Conservation (phyloP, 2,329 filamentous ascomycete genomes). For the Meredithiella fracta region DNA sequence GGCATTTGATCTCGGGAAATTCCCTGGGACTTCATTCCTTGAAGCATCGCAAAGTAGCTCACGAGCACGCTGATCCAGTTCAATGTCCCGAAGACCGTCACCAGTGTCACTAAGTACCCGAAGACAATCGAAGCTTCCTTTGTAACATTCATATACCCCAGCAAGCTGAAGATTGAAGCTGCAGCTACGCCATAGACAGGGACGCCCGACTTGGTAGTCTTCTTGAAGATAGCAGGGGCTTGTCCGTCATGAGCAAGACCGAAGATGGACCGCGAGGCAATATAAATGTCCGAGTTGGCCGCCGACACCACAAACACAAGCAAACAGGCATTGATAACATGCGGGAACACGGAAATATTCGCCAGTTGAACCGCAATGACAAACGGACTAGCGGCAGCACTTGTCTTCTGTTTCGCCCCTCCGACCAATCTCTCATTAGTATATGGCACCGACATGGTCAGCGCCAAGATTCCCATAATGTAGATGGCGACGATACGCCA, state of each 20-base stretch:
- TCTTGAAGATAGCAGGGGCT: slow-evolving; percentile 23
- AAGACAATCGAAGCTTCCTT: slow-evolving; percentile 24
- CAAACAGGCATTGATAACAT: slow-evolving; percentile 17
- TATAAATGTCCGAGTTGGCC: slow-evolving; percentile 19
- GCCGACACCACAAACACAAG: slow-evolving; percentile 16
- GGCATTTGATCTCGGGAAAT: slow-evolving; percentile 22
- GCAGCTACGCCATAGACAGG: slow-evolving; percentile 24
- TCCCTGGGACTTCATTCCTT: slow-evolving; percentile 23
- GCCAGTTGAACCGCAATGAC: slow-evolving; percentile 17
- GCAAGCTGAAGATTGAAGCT: slow-evolving; percentile 22
- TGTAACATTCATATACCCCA: slow-evolving; percentile 27
- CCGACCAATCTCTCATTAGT: slow-evolving; percentile 15
- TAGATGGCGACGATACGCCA: slow-evolving; percentile 19
- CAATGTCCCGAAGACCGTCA: slow-evolving; percentile 27
- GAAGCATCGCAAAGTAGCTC: slow-evolving; percentile 24
- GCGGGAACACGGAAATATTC: slow-evolving; percentile 15
- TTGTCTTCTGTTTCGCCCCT: slow-evolving; percentile 1
- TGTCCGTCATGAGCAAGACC: slow-evolving; percentile 26
- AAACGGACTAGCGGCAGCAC: slow-evolving; percentile 16
- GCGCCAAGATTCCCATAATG: slow-evolving; percentile 16
- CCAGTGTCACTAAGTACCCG: slow-evolving; percentile 26
- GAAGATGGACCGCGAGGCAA: slow-evolving; percentile 25
- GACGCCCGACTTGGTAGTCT: slow-evolving; percentile 23
- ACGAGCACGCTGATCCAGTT: slow-evolving; percentile 27
- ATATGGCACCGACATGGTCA: slow-evolving; percentile 19